phyloP scores from a whole-genome alignment of 2,329 filamentous ascomycete genomes.

The Ascochyta viciae-villosae region DNA sequence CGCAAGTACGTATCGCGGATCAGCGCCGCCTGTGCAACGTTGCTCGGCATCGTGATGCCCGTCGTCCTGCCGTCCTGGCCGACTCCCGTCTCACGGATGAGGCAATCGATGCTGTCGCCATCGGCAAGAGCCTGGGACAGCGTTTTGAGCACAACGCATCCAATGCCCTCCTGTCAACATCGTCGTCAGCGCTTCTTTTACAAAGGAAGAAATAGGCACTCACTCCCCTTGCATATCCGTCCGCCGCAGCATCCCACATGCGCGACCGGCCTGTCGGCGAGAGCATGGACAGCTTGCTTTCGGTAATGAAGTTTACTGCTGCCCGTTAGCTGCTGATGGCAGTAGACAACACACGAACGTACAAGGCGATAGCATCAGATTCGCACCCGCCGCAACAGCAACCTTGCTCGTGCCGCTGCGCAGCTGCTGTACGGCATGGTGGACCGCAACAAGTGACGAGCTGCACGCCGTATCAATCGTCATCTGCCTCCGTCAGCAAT shows the following conservation, averaged over 20 bases:
- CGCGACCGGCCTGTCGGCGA: no score
- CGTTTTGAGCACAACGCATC: slow-evolving; percentile 61
- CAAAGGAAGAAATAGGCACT: no score
- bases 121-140: slow-evolving; percentile 50
- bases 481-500: slow-evolving; percentile 9
- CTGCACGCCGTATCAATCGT: slow-evolving; percentile 51
- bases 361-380: slow-evolving; percentile 6
- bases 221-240: slow-evolving; percentile 66
- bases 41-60: slow-evolving; percentile 49
- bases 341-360: no score
- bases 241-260: slow-evolving; percentile 46
- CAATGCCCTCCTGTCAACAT: slow-evolving; percentile 13
- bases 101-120: slow-evolving; percentile 57
- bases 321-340: no score
- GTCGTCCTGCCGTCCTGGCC: slow-evolving; percentile 60
- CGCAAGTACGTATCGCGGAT: slow-evolving; percentile 47
- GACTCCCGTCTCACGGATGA: slow-evolving; percentile 50
- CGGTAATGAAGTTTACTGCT: neutral
- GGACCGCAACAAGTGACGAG: slow-evolving; percentile 36
- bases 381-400: slow-evolving; percentile 1
- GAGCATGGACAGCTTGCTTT: slow-evolving; percentile 25
- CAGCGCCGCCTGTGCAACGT: slow-evolving; percentile 44
- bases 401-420: slow-evolving; percentile 15
- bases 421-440: slow-evolving; percentile 20
- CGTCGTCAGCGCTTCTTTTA: no score